phyloP scores from a whole-genome alignment of 345 rosid genomes.

The Gossypium turneri region DNA sequence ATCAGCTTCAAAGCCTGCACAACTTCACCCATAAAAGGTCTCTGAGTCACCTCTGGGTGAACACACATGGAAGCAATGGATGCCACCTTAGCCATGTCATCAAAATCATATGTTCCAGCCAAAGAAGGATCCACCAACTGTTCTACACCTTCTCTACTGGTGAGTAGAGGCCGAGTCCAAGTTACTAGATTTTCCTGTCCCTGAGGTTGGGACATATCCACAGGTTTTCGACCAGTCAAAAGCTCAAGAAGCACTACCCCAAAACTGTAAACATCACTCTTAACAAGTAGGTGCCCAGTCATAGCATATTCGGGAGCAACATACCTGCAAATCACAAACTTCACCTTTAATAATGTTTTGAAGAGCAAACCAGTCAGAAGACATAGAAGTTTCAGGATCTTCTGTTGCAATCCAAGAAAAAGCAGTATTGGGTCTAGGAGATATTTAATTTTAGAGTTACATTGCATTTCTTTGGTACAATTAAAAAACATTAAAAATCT shows the following conservation, averaged over 20 bases:
- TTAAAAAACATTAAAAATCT: background rate
- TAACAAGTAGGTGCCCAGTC: slow-evolving; percentile 98
- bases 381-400: background rate
- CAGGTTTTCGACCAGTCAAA: slow-evolving; percentile 92
- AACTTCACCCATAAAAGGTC: slow-evolving; percentile 99
- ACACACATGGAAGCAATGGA: slow-evolving; percentile 98
- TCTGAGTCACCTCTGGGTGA: slow-evolving; percentile 84
- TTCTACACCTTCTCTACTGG: slow-evolving; percentile 78
- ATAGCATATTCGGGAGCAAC: slow-evolving; percentile 99
- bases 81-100: slow-evolving; percentile 96
- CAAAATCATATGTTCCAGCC: slow-evolving; percentile 72
- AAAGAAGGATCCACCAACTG: slow-evolving; percentile 79
- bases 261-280: slow-evolving; percentile 97
- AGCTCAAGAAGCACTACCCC: slow-evolving; percentile 99
- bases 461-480: background rate
- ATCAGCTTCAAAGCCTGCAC: slow-evolving; percentile 98
- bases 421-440: background rate
- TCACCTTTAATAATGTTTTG: background rate
- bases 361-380: background rate
- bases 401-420: background rate
- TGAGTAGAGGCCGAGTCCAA: slow-evolving; percentile 92
- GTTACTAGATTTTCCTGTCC: slow-evolving; percentile 98
- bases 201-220: slow-evolving; percentile 95
- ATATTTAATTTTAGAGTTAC: background rate
- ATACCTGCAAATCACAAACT: slow-evolving; percentile 49